Percentiles rank a stretch among this genome's conserved stretches.
phyloP scores from a whole-genome alignment of 2,329 filamentous ascomycete species.

The Sarocladiaceae sp. region DNA sequence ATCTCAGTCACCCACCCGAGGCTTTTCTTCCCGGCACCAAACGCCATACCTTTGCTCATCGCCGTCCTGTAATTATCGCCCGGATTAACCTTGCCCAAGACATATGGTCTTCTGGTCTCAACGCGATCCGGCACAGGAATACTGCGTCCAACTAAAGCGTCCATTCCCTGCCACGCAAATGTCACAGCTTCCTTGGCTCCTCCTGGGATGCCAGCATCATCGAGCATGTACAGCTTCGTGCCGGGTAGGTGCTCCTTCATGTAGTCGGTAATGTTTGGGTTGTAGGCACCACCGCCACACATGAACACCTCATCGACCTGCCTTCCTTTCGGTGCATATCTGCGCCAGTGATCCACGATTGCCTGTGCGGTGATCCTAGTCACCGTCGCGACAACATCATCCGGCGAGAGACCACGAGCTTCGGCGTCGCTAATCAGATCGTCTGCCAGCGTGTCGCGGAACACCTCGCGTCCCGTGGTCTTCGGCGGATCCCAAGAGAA shows the following conservation, averaged over 20 bases:
- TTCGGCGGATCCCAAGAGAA: slow-evolving; percentile 37
- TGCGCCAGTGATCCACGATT: slow-evolving; percentile 37
- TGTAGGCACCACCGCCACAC: slow-evolving; percentile 54
- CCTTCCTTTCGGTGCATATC: slow-evolving; percentile 26
- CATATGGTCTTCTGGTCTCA: slow-evolving; percentile 43
- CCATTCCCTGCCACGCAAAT: slow-evolving; percentile 56
- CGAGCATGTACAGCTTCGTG: slow-evolving; percentile 46
- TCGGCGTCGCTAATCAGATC: slow-evolving; percentile 35
- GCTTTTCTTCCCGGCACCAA: background rate
- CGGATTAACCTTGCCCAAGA: slow-evolving; percentile 51
- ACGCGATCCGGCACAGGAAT: slow-evolving; percentile 50
- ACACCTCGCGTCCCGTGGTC: slow-evolving; percentile 45
- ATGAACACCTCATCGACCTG: slow-evolving; percentile 52
- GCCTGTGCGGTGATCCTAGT: slow-evolving; percentile 46
- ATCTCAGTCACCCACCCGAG: background rate
- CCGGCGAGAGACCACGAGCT: slow-evolving; percentile 28
- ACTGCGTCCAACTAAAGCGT: slow-evolving; percentile 50
- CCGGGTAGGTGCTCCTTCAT: slow-evolving; percentile 44
- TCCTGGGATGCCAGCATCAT: slow-evolving; percentile 49
- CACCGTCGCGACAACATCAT: slow-evolving; percentile 43
- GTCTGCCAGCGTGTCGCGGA: slow-evolving; percentile 41
- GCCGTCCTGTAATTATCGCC: slow-evolving; percentile 46
- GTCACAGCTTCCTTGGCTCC: slow-evolving; percentile 50
- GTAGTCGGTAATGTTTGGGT: slow-evolving; percentile 52
- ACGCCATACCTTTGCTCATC: background rate